Evolutionary conservation across 331 rosid species (phyloP).

Genomic region (Phaseolus coccineus): DNA sequence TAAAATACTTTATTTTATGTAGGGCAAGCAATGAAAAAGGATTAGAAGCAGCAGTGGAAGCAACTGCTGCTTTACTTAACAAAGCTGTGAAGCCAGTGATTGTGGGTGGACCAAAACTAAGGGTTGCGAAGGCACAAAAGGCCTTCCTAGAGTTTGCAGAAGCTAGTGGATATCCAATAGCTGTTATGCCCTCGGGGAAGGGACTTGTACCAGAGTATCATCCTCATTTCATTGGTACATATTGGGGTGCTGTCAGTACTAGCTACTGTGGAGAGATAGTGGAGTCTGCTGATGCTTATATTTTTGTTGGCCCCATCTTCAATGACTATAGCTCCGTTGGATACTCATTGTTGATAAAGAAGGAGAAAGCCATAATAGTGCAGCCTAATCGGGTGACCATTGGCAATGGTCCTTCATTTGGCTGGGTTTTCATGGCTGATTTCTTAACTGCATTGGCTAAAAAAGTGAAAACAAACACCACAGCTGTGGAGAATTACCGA

Average conservation of each 20-base stretch:
- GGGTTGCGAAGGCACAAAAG: constrained; percentile 71
- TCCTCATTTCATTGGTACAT: constrained; percentile 88
- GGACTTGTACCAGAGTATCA: constrained; percentile 87
- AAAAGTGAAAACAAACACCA: constrained; percentile 66
- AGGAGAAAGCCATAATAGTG: constrained; percentile 75
- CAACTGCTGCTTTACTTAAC: constrained; percentile 77
- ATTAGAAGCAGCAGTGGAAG: constrained; percentile 92
- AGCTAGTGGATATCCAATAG: constrained; percentile 79
- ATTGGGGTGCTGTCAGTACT: constrained; percentile 93
- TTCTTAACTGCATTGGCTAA: constrained; percentile 75
- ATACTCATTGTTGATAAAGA: constrained; percentile 79
- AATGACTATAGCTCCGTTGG: constrained; percentile 96
- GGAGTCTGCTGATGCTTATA: constrained; percentile 91
- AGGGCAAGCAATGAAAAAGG: constrained; percentile 77
- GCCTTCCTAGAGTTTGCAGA: constrained; percentile 80
- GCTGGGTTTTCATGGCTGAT: constrained; percentile 94
- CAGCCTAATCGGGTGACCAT: constrained; percentile 79
- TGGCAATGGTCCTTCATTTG: constrained; percentile 81
- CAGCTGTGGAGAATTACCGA: constrained; percentile 76
- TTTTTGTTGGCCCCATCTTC: constrained; percentile 83
- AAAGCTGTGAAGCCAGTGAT: constrained; percentile 87
- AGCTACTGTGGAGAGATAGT: constrained; percentile 84
- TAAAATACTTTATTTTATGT: constrained; percentile 17
- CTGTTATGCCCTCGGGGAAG: constrained; percentile 87
- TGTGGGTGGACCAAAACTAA: constrained; percentile 83